Percentiles rank a stretch among this genome's conserved stretches.
These are phyloP conservation scores for Mitragyna speciosa DNA, from an alignment of 257 asterid genomes.

Conservation along the genomic window DNA sequence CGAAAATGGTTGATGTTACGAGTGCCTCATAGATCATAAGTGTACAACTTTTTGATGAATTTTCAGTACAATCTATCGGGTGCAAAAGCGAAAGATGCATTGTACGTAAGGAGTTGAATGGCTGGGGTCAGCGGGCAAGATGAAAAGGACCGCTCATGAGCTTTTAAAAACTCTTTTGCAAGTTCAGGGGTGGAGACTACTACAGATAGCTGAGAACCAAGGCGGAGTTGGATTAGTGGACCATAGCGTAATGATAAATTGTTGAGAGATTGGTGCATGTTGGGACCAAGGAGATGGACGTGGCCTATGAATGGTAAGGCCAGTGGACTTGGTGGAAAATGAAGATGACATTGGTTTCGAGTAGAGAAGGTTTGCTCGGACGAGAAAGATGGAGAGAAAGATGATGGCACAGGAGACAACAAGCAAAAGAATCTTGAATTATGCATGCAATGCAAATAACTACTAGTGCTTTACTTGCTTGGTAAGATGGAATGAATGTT, in stretches of 20 bases:
- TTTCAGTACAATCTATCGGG: slow-evolving; percentile 65
- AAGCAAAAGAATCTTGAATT: background rate
- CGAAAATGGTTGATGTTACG: slow-evolving; percentile 42
- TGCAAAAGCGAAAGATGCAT: slow-evolving; percentile 62
- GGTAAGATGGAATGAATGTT: no score
- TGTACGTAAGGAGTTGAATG: slow-evolving; percentile 51
- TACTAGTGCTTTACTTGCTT: no score
- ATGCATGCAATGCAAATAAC: no score
- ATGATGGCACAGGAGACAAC: background rate
- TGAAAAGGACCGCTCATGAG: slow-evolving; percentile 53
- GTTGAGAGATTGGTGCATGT: slow-evolving; percentile 54
- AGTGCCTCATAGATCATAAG: slow-evolving; percentile 47
- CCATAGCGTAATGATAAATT: slow-evolving; percentile 37
- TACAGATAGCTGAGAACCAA: slow-evolving; percentile 48
- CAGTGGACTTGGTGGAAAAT: slow-evolving; percentile 43
- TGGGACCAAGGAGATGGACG: slow-evolving; percentile 58
- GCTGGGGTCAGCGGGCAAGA: slow-evolving; percentile 50
- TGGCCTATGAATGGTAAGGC: slow-evolving; percentile 64
- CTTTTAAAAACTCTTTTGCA: slow-evolving; percentile 45
- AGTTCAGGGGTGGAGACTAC: slow-evolving; percentile 51
- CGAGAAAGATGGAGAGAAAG: background rate
- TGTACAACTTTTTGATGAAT: slow-evolving; percentile 47
- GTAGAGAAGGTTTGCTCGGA: background rate
- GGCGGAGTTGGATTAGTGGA: slow-evolving; percentile 38
- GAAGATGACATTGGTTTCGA: no score